These are phyloP conservation scores for Plantago major DNA, from an alignment of 257 asterid genomes.

Conservation along the genomic window DNA sequence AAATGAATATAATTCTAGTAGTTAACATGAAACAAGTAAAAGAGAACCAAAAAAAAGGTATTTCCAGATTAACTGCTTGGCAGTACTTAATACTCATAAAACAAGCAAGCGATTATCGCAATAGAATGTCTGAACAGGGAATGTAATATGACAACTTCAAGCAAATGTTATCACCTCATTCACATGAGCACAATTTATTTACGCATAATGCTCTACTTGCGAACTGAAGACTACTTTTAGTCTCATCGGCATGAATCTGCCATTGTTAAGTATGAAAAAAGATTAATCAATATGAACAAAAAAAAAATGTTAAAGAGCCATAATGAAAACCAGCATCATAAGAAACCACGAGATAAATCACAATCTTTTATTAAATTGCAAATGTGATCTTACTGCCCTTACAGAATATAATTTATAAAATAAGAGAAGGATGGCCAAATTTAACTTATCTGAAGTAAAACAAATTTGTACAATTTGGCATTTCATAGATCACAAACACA, in stretches of 20 bases:
- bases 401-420: too few species aligned
- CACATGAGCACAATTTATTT: conserved; percentile 87
- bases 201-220: conserved; percentile 98
- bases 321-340: too few species aligned
- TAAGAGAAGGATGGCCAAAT: neutral
- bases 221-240: conserved; percentile 97
- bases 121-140: conserved; percentile 14
- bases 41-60: conserved; percentile 5
- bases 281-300: conserved; percentile 14
- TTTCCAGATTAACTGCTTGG: neutral
- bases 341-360: too few species aligned
- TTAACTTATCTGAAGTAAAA: too few species aligned
- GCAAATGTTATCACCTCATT: conserved; percentile 63
- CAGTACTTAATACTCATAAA: conserved; percentile 1
- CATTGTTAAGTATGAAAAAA: conserved; percentile 18
- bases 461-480: neutral
- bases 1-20: neutral
- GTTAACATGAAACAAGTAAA: neutral
- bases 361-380: too few species aligned
- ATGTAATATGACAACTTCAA: conserved; percentile 18
- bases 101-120: conserved; percentile 7
- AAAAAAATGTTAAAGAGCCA: neutral
- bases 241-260: conserved; percentile 98
- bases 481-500: too few species aligned
- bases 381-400: too few species aligned